Evolutionary conservation across 495 filamentous ascomycete genomes (phyloP).

Genomic region (Saxophila tyrrhenica): DNA sequence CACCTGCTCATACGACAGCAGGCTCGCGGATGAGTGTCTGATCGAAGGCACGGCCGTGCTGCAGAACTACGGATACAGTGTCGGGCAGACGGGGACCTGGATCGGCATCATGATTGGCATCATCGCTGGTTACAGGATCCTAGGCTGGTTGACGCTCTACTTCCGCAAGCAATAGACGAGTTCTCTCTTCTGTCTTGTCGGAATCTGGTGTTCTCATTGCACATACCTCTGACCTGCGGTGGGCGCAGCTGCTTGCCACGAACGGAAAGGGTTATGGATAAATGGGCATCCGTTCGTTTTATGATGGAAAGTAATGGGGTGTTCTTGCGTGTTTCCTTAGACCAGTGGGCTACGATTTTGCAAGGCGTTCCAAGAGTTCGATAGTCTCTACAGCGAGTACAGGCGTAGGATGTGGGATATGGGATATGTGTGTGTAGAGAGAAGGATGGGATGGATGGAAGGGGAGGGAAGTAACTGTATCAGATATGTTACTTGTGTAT

Average conservation of each 20-base stretch:
- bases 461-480: too few relatives aligned
- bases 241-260: neutral
- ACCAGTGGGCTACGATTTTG: too few relatives aligned
- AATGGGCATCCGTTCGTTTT: neutral
- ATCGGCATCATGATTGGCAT: constrained; percentile 67
- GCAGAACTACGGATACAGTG: constrained; percentile 53
- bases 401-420: too few relatives aligned
- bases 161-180: constrained; percentile 11
- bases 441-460: too few relatives aligned
- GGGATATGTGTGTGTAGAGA: too few relatives aligned
- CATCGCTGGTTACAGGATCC: constrained; percentile 56
- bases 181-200: neutral
- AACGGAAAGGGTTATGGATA: too few relatives aligned
- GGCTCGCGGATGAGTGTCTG: constrained; percentile 49
- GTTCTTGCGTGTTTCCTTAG: too few relatives aligned
- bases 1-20: constrained; percentile 58
- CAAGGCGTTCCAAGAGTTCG: too few relatives aligned
- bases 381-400: too few relatives aligned
- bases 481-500: too few relatives aligned
- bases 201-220: neutral
- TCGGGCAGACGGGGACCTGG: constrained; percentile 53
- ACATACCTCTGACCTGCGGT: neutral
- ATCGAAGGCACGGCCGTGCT: constrained; percentile 60
- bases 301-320: neutral
- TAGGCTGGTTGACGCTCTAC: constrained; percentile 40